Conservation (phyloP, 169 alveolate species). For the Cyclospora cayetanensis region DNA sequence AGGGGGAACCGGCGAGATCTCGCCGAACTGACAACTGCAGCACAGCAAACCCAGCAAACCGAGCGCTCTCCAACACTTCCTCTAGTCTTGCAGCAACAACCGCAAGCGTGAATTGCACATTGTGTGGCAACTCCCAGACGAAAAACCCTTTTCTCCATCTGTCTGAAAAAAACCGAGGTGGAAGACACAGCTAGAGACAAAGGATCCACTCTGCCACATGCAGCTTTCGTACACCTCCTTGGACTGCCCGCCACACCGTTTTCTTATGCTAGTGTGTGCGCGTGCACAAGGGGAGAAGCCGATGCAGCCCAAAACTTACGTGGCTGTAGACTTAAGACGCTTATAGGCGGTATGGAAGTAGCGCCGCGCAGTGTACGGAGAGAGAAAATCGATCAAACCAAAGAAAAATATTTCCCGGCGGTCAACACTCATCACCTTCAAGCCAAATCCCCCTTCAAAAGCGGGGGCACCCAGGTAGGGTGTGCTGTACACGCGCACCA, state of each 20-base stretch:
- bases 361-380: constrained; percentile 47
- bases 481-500: constrained; percentile 9
- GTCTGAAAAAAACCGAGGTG: no score
- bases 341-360: constrained; percentile 31
- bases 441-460: constrained; percentile 28
- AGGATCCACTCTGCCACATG: no score
- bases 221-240: no score
- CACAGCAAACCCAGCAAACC: not conserved
- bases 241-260: no score
- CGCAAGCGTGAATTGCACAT: no score
- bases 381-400: constrained; percentile 45
- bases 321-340: not conserved
- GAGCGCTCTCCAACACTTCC: not conserved
- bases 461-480: constrained; percentile 16
- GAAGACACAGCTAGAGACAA: no score
- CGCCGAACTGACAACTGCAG: not conserved
- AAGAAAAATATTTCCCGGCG: not conserved
- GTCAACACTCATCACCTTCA: constrained; percentile 3
- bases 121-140: not conserved
- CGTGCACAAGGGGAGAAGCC: no score
- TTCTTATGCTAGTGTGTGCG: no score
- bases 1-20: constrained; percentile 52
- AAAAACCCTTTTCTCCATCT: no score
- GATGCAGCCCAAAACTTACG: not conserved
- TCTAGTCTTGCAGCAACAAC: not conserved